Base-by-base conservation (phyloP, 169 alveolate species). In the Plasmodium gonderi region DNA sequence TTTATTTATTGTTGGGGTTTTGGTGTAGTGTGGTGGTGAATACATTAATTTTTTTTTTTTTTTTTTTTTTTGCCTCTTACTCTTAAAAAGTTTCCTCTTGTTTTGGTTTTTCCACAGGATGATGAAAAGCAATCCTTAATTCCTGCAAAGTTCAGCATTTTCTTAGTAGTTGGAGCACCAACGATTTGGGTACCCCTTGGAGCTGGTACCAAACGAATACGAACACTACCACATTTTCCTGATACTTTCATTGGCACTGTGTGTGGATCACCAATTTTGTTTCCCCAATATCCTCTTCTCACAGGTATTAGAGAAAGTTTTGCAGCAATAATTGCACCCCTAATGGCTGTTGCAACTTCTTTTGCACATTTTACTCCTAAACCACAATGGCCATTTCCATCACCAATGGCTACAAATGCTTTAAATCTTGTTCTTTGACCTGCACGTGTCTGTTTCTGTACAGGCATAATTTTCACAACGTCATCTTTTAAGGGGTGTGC, bases 261-360 rank as follows among this genome's bases (percentile, higher is more conserved):
- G 97, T 99, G 99, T 68, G 99, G 99, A 92, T 97, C 97, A 47
- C 99, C 99, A 96, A 99, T 98, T 98, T 98, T 99, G 98, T 98
- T 99, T 17, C 99, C 99, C 99, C 99, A 99, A 97, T 99, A 99
- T 17, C 99, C 99, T 94, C 99, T 98, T 94, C 99, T 97, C 76
- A 99, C 99, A 60, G 99, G 99, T 89, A 99, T 97, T 91, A 99
- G 97, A 91, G 99, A 97, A 89, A 99, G 97, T 97, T 99, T 99
- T 69, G 99, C 99, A 40, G 98, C 97, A 74, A 98, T 98, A 92
- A 98, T 98, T 75, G 99, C 99, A 45, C 99, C 99, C 90, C 99
- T 98, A 93, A 99, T 99, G 76, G 99, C 99, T 65, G 99, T 98
- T 90, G 99, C 99, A 54, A 99, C 99, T 97, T 99, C 99, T 97